Evolutionary conservation across 768 basidiomycete genomes (phyloP), one percentile per base, ranked within the genome.

Genomic region (Russula earlei): DNA sequence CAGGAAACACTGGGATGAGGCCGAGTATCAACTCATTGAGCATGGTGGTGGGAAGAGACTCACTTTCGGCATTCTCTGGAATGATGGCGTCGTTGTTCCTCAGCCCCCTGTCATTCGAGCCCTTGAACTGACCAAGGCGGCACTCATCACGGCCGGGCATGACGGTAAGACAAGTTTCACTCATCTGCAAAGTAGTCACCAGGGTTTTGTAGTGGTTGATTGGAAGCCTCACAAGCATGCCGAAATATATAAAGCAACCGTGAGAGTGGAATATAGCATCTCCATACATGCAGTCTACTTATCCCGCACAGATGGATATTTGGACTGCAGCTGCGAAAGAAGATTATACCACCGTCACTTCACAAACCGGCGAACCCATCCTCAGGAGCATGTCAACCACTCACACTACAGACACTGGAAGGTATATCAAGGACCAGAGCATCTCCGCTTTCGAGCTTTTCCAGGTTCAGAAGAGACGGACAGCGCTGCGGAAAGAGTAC

Each of bases 1-100:
- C 11, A 74, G 76, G 25, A 83, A 83, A 63, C 70, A 69, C 2
- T 88, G 86, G 86, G 73, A 71, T 54, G 76, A 83, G 44, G 73
- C 77, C 0, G 80, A 73, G 42, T 88, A 85, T 65, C 64, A 66
- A 5, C 73, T 89, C n/a, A 63, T 61, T 15, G 82, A 86, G 24
- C 83, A 83, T 55, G 79, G 78, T 10, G 66, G 68, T 9, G 80
- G 78, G n/a, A 72, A 72, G 62, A 62, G 66, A 40, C 64, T 69
- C 34, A 63, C 60, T 36, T 74, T 66, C 59, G 63, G 57, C 19
- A 48, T 54, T 19, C 49, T 62, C n/a, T 77, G 75, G 75, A 74
- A 77, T 57, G 75, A 77, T 51, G 75, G 70, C 0, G 66, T 77
- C 2, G 73, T 77, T 15, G 67, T 66, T 50, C 80, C 81, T 0